Evolutionary conservation across 495 filamentous ascomycete species (phyloP).

Genomic region (Penicillium malachiteum): DNA sequence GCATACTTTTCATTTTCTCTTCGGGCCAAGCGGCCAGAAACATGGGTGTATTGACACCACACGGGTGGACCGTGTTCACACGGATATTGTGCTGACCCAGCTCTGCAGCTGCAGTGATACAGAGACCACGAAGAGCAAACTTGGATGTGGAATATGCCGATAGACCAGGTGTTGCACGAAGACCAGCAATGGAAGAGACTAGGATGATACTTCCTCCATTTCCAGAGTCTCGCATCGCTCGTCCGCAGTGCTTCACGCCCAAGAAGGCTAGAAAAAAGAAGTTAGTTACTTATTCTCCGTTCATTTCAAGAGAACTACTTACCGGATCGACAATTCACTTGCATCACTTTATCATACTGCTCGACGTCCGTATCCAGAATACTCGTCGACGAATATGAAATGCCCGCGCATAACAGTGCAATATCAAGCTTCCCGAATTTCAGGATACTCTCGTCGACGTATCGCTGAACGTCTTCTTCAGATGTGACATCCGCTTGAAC

Average conservation of each 20-base stretch:
- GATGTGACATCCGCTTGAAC: slow-evolving; percentile 19
- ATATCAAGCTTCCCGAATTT: slow-evolving; percentile 18
- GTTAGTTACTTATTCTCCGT: too few relatives aligned
- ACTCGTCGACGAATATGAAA: slow-evolving; percentile 16
- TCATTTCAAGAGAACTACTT: background rate
- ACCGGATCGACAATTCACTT: slow-evolving; percentile 21
- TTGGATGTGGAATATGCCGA: slow-evolving; percentile 19
- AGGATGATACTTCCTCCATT: slow-evolving; percentile 22
- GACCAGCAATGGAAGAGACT: slow-evolving; percentile 21
- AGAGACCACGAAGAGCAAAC: slow-evolving; percentile 19
- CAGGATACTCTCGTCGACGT: slow-evolving; percentile 3
- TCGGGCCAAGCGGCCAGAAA: slow-evolving; percentile 12
- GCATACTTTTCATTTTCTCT: slow-evolving; percentile 21
- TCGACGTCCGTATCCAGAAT: slow-evolving; percentile 19
- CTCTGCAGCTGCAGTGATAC: slow-evolving; percentile 18
- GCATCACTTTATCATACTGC: slow-evolving; percentile 20
- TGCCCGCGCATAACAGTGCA: slow-evolving; percentile 11
- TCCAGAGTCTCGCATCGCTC: slow-evolving; percentile 14
- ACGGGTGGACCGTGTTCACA: slow-evolving; percentile 23
- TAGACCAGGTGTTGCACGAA: slow-evolving; percentile 21
- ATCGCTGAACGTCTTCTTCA: slow-evolving; percentile 14
- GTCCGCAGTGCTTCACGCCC: slow-evolving; percentile 14
- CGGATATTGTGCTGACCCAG: slow-evolving; percentile 19
- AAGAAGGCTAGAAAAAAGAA: slow-evolving; percentile 6
- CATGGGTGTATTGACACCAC: slow-evolving; percentile 20